A percentile compares a stretch with the other conserved stretches of the same genome.
phyloP scores from a whole-genome alignment of 202 grass and related monocot species.

The Setaria viridis region DNA sequence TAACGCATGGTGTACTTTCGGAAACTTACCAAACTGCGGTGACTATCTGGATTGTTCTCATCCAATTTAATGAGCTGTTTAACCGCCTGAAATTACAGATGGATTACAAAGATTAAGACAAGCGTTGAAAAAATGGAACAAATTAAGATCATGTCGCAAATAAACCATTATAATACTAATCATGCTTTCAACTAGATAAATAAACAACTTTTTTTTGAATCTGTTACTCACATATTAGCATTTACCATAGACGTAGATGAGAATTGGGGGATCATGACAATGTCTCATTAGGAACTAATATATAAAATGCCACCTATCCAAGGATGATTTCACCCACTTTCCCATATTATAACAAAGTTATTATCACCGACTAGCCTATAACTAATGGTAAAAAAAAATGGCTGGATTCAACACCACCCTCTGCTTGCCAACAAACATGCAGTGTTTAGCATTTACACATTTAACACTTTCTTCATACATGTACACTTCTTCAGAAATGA shows the following conservation, averaged over 20 bases:
- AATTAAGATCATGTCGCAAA: conserved; percentile 12
- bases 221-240: not conserved
- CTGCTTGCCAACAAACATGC: not conserved
- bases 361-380: not conserved
- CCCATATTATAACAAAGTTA: not conserved
- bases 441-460: not conserved
- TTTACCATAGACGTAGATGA: too few species aligned
- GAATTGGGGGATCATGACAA: too few species aligned
- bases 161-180: conserved; percentile 24
- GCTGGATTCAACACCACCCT: not conserved
- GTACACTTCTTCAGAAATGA: conserved; percentile 8
- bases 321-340: conserved; percentile 9
- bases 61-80: conserved; percentile 91
- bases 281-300: not conserved
- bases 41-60: conserved; percentile 79
- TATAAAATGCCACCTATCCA: not conserved
- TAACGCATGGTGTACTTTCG: conserved; percentile 17
- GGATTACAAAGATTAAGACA: conserved; percentile 22
- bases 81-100: conserved; percentile 78
- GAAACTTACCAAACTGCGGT: conserved; percentile 87
- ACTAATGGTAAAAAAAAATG: not conserved
- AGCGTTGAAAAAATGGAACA: not conserved
- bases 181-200: conserved; percentile 5
- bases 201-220: not conserved
- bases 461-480: conserved; percentile 15